Evolutionary conservation across 768 basidiomycete genomes (phyloP).

Genomic region (Omphalotus guepiniiformis): DNA sequence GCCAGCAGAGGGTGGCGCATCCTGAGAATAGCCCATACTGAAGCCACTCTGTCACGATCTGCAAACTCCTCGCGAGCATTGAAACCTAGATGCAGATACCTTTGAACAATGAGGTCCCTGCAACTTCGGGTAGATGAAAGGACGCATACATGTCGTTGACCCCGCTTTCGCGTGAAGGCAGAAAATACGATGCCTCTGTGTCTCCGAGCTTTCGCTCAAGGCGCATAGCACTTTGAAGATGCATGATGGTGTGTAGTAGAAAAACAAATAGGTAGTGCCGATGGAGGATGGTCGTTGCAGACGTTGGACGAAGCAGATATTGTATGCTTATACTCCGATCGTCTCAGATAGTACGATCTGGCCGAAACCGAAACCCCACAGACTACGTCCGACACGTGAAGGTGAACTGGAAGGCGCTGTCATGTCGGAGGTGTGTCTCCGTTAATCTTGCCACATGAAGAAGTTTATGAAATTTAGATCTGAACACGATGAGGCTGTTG

Average conservation of each 20-base stretch:
- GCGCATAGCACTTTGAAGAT: constrained; percentile 1
- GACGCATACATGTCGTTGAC: constrained; percentile 80
- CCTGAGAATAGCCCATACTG: constrained; percentile 72
- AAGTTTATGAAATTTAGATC: no score
- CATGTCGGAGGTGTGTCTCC: no score
- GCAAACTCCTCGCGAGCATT: constrained; percentile 41
- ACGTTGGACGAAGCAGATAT: no score
- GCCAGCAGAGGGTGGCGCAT: constrained; percentile 70
- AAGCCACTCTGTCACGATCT: constrained; percentile 40
- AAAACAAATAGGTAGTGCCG: not conserved
- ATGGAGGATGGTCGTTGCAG: not conserved
- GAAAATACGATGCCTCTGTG: constrained; percentile 75
- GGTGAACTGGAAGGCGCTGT: no score
- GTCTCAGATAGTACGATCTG: no score
- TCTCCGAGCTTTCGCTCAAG: constrained; percentile 60
- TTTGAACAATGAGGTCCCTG: constrained; percentile 21
- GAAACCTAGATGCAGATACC: constrained; percentile 80
- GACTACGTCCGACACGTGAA: no score
- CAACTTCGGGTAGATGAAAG: not conserved
- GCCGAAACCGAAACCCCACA: no score
- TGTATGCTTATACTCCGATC: no score
- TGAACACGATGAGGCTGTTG: no score
- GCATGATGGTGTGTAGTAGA: not conserved
- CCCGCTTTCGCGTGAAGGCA: constrained; percentile 72
- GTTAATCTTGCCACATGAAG: no score